Base-by-base conservation (phyloP, 78 protist species). In the Dictyostelium citrinum region DNA sequence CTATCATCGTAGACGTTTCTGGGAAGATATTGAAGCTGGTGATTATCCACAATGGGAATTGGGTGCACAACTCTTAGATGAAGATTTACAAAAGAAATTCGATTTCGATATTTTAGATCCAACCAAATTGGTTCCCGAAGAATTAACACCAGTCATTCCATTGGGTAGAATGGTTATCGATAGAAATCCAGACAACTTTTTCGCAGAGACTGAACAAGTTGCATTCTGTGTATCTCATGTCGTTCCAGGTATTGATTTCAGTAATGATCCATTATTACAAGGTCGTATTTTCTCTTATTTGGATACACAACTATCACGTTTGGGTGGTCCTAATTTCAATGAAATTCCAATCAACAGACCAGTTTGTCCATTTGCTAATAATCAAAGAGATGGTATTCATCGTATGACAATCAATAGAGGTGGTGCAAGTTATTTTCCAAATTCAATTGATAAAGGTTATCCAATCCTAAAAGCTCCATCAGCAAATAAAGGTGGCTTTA, bases 131-230 rank as follows among this genome's bases (percentile, higher is more conserved):
- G 41, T 72, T 51, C 96, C 97, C 4, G 95, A 95, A 61, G 90
- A 74, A 37, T 55, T 78, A 16, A 29, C 77, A 22, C 96, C 96
- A 9, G 29, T 95, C 9, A 27, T 33, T 10, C 72, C 61, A 20
- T 16, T 95, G 31, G 97, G 97, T 17, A 64, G 84, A 33, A 67
- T 95, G 91, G 90, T 86, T 49, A 77, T 95, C 35, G 84, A 95
- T 84, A 22, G 81, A 22, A 95, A 95, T 43, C 96, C 97, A 10
- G 97, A 95, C 55, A 95, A 95, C 90, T 95, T 80, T 78, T 95
- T 95, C 39, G 16, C 88, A 20, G 96, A 95, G 72, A 95, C 76
- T 72, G 96, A 95, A 31, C 96, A 91, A 82, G 31, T 95, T 12
- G 96, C 96, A n/a, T 95, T 95, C 88, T 95, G 85, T 75, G 84